phyloP scores from a whole-genome alignment of 1,139 yeast genomes.

The Sugiyamaella neomexicana region DNA sequence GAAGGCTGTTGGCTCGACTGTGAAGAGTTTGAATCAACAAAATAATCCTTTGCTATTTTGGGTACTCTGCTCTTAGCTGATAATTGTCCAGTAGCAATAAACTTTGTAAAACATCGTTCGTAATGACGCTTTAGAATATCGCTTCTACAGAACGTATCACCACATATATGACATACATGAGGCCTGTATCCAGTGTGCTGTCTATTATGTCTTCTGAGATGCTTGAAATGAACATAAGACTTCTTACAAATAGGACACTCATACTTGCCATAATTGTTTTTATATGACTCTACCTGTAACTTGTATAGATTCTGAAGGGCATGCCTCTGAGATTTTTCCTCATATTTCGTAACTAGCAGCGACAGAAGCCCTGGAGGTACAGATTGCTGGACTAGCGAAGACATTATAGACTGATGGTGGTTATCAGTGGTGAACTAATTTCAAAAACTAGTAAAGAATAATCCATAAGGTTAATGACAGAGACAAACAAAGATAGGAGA shows the following conservation, averaged over 20 bases:
- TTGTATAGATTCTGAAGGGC: constrained; percentile 13
- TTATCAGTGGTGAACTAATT: background rate
- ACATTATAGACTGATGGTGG: constrained; percentile 1
- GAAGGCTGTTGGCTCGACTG: background rate
- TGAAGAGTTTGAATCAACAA: background rate
- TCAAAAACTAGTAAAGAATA: background rate
- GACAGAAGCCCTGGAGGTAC: constrained; percentile 11
- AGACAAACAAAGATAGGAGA: background rate
- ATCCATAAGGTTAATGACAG: background rate
- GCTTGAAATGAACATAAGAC: constrained; percentile 39
- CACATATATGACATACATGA: constrained; percentile 34
- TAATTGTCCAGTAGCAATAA: constrained; percentile 26
- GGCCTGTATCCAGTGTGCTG: constrained; percentile 39
- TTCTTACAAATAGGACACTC: constrained; percentile 33
- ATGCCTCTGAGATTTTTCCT: constrained; percentile 7
- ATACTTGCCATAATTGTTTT: constrained; percentile 28
- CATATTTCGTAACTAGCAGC: constrained; percentile 6
- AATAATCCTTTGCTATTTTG: constrained; percentile 16
- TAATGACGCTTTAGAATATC: constrained; percentile 36
- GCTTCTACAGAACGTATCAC: constrained; percentile 34
- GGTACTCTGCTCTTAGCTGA: constrained; percentile 30
- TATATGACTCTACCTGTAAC: constrained; percentile 16
- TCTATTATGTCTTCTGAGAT: constrained; percentile 38
- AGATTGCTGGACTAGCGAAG: constrained; percentile 12
- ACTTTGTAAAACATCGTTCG: constrained; percentile 29